These are phyloP conservation scores for Psilocybe subaeruginosa DNA, from an alignment of 768 basidiomycete species.

Conservation along the genomic window DNA sequence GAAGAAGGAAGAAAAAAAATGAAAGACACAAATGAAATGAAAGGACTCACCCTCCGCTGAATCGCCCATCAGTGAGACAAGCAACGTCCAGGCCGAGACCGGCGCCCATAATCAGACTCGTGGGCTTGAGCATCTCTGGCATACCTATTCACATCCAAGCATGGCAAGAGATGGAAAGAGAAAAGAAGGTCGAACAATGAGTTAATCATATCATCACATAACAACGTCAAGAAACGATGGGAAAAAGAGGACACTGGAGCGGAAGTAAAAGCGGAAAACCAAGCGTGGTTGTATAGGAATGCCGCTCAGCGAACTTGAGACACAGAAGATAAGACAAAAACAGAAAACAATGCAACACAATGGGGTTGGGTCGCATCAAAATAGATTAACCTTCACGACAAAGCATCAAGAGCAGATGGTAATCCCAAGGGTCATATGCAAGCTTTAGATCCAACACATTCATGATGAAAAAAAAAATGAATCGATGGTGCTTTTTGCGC, in stretches of 20 bases:
- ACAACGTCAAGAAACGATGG: slow-evolving; percentile 24
- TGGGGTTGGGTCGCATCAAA: background rate
- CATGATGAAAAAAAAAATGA: background rate
- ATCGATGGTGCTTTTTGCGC: background rate
- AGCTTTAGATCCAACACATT: background rate
- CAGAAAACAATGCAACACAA: background rate
- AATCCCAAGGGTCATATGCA: background rate
- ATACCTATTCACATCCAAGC: slow-evolving; percentile 60
- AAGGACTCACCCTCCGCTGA: slow-evolving; percentile 88
- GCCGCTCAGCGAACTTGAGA: background rate
- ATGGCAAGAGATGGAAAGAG: slow-evolving; percentile 16
- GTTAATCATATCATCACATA: slow-evolving; percentile 11
- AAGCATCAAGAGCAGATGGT: background rate
- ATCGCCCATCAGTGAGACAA: slow-evolving; percentile 96
- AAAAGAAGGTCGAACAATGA: slow-evolving; percentile 12
- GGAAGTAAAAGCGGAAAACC: background rate
- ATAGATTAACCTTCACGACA: background rate
- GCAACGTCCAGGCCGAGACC: slow-evolving; percentile 96
- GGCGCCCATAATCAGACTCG: slow-evolving; percentile 97
- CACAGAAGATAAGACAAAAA: background rate
- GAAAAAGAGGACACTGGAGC: slow-evolving; percentile 13
- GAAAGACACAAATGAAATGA: slow-evolving; percentile 13
- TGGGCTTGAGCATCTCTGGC: slow-evolving; percentile 99
- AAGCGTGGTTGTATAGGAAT: background rate
- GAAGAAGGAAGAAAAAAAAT: slow-evolving; percentile 11